A percentile compares a stretch with the other conserved stretches of the same genome.
Evolutionary conservation across 345 rosid species (phyloP).

Genomic region (Nephelium lappaceum): DNA sequence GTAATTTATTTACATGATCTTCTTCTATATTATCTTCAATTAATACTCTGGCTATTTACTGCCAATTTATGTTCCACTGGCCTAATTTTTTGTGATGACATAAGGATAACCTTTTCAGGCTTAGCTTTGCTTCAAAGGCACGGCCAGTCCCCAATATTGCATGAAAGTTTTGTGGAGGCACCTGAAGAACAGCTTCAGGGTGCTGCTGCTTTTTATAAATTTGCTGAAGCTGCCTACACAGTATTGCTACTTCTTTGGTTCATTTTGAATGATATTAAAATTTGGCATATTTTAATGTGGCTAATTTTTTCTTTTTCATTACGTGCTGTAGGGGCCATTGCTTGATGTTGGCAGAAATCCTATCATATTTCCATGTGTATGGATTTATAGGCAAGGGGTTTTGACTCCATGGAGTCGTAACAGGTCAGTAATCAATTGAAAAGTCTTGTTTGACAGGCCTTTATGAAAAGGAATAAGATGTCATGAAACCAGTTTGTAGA

Average conservation of each 20-base stretch:
- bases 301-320: constrained; percentile 5
- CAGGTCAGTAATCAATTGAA: constrained; percentile 43
- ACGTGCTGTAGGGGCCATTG: constrained; percentile 71
- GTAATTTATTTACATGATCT: background rate
- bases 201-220: constrained; percentile 69
- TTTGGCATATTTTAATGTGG: background rate
- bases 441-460: constrained; percentile 13
- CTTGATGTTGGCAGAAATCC: constrained; percentile 91
- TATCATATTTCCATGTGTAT: constrained; percentile 73
- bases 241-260: constrained; percentile 35
- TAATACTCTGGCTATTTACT: background rate
- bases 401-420: constrained; percentile 82
- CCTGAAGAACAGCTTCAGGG: constrained; percentile 60
- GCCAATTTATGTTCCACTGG: background rate
- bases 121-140: constrained; percentile 82
- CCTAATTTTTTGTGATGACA: background rate
- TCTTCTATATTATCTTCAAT: background rate
- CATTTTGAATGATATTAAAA: background rate
- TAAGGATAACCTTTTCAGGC: constrained; percentile 47
- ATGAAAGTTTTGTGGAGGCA: constrained; percentile 58
- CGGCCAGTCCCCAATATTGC: constrained; percentile 36
- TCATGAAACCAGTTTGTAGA: no score
- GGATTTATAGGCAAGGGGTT: constrained; percentile 87
- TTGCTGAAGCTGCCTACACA: constrained; percentile 97
- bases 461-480: background rate